These are phyloP conservation scores for Claviceps sp. DNA, from an alignment of 2,329 filamentous ascomycete genomes.

Conservation along the genomic window DNA sequence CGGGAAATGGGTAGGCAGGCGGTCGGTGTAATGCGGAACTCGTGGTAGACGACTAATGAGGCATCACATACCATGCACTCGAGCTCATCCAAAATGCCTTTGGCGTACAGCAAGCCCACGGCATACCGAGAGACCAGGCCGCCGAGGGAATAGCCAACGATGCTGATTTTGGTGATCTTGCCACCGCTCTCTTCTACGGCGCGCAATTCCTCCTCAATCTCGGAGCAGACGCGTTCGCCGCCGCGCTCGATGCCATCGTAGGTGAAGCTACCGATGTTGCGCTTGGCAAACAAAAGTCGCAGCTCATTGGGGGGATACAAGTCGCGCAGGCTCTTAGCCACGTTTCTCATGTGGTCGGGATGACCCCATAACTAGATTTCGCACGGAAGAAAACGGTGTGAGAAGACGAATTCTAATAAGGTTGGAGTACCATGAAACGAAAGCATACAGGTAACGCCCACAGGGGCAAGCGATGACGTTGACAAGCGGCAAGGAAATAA, in stretches of 20 bases:
- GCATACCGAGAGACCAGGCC: slow-evolving; percentile 79
- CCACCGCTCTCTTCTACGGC: slow-evolving; percentile 47
- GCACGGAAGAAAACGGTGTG: not conserved
- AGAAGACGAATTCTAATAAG: not conserved
- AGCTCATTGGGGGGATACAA: slow-evolving; percentile 48
- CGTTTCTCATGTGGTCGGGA: slow-evolving; percentile 54
- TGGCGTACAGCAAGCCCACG: slow-evolving; percentile 68
- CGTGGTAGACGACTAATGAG: not conserved
- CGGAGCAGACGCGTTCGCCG: slow-evolving; percentile 52
- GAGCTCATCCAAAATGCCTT: slow-evolving; percentile 65
- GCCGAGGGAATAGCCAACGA: slow-evolving; percentile 82
- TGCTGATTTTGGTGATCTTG: slow-evolving; percentile 66
- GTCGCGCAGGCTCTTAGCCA: slow-evolving; percentile 52
- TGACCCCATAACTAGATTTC: slow-evolving; percentile 58
- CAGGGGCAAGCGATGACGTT: not conserved
- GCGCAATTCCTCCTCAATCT: slow-evolving; percentile 52
- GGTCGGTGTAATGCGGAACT: not conserved
- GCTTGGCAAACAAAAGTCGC: slow-evolving; percentile 57
- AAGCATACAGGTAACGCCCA: not conserved
- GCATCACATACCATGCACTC: slow-evolving; percentile 53
- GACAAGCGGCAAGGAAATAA: not conserved
- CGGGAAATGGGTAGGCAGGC: not conserved
- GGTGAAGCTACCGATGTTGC: slow-evolving; percentile 59
- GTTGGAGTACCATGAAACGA: not conserved
- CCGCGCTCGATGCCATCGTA: slow-evolving; percentile 58